phyloP scores from a whole-genome alignment of 352 stramenopile genomes.

The Phytophthora quininea region DNA sequence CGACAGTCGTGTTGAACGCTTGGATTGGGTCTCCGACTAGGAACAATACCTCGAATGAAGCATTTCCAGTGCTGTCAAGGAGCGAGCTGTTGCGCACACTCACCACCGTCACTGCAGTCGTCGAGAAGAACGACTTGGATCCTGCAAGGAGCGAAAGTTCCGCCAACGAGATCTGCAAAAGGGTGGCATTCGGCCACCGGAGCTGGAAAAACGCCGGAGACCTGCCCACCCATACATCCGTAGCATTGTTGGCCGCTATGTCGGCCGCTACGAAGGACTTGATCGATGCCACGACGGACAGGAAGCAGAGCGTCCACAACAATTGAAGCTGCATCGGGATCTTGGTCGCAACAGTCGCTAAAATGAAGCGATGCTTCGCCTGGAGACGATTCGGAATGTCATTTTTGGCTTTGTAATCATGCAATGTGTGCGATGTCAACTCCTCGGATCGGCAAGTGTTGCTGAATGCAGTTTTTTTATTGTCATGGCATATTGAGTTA shows the following conservation, averaged over 20 bases:
- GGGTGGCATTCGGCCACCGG: conserved; percentile 34
- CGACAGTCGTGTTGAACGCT: conserved; percentile 20
- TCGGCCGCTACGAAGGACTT: neutral
- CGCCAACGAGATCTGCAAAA: conserved; percentile 34
- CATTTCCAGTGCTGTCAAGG: conserved; percentile 14
- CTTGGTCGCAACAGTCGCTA: no score
- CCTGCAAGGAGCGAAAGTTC: conserved; percentile 29
- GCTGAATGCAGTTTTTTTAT: no score
- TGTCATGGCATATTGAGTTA: no score
- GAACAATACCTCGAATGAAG: conserved; percentile 38
- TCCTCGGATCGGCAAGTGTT: no score
- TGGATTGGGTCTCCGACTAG: conserved; percentile 23
- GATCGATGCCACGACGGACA: conserved; percentile 17
- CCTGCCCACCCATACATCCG: conserved; percentile 17
- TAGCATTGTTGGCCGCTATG: neutral
- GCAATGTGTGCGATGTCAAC: no score
- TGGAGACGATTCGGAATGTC: no score
- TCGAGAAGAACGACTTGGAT: conserved; percentile 29
- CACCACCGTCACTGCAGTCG: conserved; percentile 28
- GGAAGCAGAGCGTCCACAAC: conserved; percentile 4
- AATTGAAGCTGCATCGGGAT: no score
- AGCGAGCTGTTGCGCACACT: conserved; percentile 29
- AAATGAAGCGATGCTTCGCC: no score
- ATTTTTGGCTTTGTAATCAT: no score
- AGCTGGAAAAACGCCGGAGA: conserved; percentile 30